phyloP scores from a whole-genome alignment of 768 basidiomycete genomes.

The Hirschioporus abietinus region DNA sequence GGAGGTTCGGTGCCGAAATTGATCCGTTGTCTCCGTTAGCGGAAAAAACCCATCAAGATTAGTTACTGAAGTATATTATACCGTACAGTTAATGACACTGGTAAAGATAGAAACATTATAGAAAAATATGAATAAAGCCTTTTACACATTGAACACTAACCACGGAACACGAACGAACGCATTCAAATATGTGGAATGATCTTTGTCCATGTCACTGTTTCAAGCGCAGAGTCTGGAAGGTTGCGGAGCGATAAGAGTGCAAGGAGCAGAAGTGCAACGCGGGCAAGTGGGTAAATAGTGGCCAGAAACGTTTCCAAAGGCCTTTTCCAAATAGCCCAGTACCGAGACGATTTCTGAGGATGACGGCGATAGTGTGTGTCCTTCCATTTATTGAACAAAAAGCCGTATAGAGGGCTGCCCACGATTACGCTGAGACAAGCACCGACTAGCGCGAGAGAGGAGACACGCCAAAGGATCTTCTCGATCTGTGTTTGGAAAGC shows the following conservation, averaged over 20 bases:
- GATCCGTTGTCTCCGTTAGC: no score
- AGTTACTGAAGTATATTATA: no score
- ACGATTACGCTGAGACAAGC: neutral
- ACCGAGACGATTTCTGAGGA: neutral
- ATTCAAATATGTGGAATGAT: neutral
- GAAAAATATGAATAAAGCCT: no score
- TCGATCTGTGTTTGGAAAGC: neutral
- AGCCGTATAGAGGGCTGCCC: neutral
- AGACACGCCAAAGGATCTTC: neutral
- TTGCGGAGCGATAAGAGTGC: neutral
- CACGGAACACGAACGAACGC: neutral
- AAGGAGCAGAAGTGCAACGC: neutral
- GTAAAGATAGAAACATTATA: no score
- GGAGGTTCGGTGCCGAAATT: no score
- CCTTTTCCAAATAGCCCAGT: neutral
- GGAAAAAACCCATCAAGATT: no score
- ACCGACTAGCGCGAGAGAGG: neutral
- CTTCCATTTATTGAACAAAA: neutral
- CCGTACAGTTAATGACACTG: no score
- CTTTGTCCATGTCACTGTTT: neutral
- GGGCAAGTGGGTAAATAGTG: neutral
- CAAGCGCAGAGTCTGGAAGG: neutral
- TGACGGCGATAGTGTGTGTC: neutral
- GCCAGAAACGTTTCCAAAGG: neutral
- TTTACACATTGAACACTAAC: neutral